Evolutionary conservation across 202 grass and related monocot species (phyloP).

Genomic region (Panicum hallii): DNA sequence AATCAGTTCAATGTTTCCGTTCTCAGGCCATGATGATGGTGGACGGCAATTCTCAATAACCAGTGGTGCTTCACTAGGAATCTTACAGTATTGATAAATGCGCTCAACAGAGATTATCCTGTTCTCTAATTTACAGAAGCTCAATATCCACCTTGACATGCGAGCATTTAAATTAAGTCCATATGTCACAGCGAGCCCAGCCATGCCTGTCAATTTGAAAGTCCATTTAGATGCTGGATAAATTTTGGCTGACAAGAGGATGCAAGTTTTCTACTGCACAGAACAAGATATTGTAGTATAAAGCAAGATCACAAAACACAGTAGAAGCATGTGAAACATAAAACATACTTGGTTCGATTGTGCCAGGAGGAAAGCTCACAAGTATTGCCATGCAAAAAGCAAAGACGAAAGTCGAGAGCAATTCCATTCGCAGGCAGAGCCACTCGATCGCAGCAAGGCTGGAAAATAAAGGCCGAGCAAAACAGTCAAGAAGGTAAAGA

Average conservation of each 20-base stretch:
- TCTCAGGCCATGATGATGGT: slow-evolving; percentile 70
- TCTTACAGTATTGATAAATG: slow-evolving; percentile 96
- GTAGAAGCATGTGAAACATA: slow-evolving; percentile 22
- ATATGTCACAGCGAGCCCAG: slow-evolving; percentile 93
- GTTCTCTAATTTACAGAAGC: slow-evolving; percentile 99
- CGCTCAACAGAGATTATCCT: slow-evolving; percentile 98
- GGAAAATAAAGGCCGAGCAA: slow-evolving; percentile 92
- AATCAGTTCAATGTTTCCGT: slow-evolving; percentile 82
- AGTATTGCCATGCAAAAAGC: slow-evolving; percentile 98
- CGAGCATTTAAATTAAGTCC: slow-evolving; percentile 96
- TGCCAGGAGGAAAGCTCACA: slow-evolving; percentile 95
- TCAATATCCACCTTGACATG: slow-evolving; percentile 97
- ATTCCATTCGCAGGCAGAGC: slow-evolving; percentile 97
- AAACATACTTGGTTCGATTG: slow-evolving; percentile 98
- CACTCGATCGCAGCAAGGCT: slow-evolving; percentile 99
- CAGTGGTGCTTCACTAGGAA: slow-evolving; percentile 83
- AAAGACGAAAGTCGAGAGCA: slow-evolving; percentile 94
- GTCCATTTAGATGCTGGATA: slow-evolving; percentile 19
- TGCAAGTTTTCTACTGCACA: background rate
- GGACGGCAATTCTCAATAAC: slow-evolving; percentile 68
- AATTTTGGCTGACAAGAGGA: slow-evolving; percentile 19
- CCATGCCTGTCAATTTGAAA: slow-evolving; percentile 83
- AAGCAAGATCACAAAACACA: slow-evolving; percentile 7
- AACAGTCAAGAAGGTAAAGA: slow-evolving; percentile 92
- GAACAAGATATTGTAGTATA: slow-evolving; percentile 1